A percentile compares a stretch with the other conserved stretches of the same genome.
These are phyloP conservation scores for Avena sativa DNA, from an alignment of 176 grass and related monocot genomes.

Conservation along the genomic window DNA sequence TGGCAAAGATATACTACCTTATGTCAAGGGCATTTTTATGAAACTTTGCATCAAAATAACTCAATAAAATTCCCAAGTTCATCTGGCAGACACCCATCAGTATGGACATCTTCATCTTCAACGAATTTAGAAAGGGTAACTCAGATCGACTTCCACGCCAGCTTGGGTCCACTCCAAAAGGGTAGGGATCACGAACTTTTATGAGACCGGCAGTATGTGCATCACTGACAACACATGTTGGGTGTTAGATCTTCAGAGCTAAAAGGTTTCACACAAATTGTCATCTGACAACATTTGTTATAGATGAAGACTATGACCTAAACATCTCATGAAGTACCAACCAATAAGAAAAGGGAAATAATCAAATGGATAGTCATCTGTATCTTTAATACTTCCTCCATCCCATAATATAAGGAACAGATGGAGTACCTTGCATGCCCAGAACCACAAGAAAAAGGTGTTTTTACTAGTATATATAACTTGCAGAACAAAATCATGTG, in stretches of 20 bases:
- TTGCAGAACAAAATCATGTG: background rate
- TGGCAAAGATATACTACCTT: slow-evolving; percentile 56
- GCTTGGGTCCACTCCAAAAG: slow-evolving; percentile 98
- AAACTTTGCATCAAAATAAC: slow-evolving; percentile 97
- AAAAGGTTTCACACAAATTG: background rate
- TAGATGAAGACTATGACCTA: background rate
- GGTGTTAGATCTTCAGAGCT: slow-evolving; percentile 37
- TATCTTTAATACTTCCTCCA: background rate
- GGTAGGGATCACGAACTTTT: slow-evolving; percentile 88
- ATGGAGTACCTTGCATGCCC: background rate
- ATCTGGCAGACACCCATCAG: slow-evolving; percentile 91
- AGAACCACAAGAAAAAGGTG: background rate
- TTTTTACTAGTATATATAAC: slow-evolving; percentile 24
- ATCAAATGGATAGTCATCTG: background rate
- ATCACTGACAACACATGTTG: slow-evolving; percentile 64
- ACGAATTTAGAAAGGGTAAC: slow-evolving; percentile 96
- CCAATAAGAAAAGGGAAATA: slow-evolving; percentile 33
- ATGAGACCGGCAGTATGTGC: slow-evolving; percentile 75
- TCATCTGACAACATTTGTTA: slow-evolving; percentile 28
- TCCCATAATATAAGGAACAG: no score
- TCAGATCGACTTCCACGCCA: slow-evolving; percentile 97
- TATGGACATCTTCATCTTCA: slow-evolving; percentile 99
- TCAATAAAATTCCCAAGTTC: slow-evolving; percentile 93
- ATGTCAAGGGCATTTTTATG: slow-evolving; percentile 93
- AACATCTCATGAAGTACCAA: slow-evolving; percentile 5